Evolutionary conservation across 768 basidiomycete species (phyloP).

Genomic region (Serendipita sp.): DNA sequence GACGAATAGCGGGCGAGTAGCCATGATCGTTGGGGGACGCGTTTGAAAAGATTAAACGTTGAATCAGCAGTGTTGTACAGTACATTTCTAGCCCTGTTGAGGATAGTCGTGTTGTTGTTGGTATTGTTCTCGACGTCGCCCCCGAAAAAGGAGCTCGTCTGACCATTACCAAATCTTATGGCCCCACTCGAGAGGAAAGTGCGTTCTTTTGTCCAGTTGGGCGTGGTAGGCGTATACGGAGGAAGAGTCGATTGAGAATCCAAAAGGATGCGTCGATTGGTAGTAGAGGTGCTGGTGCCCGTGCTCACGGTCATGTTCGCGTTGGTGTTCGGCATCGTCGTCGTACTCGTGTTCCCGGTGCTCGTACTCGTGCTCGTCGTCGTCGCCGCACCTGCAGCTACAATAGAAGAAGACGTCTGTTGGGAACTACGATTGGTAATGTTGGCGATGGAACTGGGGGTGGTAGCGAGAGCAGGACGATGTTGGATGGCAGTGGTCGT

Average conservation of each 20-base stretch:
- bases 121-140: background rate
- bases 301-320: background rate
- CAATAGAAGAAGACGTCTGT: no score
- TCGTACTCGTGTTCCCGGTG: background rate
- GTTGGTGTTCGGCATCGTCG: background rate
- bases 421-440: no score
- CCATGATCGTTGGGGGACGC: no score
- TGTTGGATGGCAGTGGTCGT: background rate
- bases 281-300: no score
- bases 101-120: background rate
- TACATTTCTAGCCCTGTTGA: background rate
- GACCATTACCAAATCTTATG: background rate
- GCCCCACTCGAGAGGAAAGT: background rate
- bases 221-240: background rate
- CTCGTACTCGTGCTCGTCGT: no score
- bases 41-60: no score
- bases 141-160: background rate
- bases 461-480: slow-evolving; percentile 3
- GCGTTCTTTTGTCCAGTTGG: background rate
- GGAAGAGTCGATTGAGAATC: background rate
- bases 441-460: background rate
- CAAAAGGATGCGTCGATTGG: background rate
- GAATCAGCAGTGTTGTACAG: no score
- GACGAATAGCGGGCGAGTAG: no score
- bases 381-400: no score